phyloP scores from a whole-genome alignment of 305 asterid species.

The Salvia sclarea region DNA sequence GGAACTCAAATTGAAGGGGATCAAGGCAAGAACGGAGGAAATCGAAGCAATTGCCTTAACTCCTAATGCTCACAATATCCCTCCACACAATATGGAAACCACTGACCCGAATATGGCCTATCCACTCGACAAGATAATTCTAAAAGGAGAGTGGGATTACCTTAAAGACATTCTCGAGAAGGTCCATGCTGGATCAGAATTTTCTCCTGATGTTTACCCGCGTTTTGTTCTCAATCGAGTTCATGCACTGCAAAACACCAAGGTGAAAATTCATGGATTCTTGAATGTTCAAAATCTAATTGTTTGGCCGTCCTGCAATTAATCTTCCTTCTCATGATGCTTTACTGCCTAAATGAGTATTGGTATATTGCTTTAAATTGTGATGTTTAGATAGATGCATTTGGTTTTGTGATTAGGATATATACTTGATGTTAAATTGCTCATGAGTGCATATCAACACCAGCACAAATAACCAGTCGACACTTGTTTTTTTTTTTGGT shows the following conservation, averaged over 20 bases:
- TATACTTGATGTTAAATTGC: no score
- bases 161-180: constrained; percentile 62
- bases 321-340: background rate
- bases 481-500: no score
- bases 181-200: constrained; percentile 40
- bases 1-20: constrained; percentile 45
- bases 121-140: constrained; percentile 78
- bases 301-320: background rate
- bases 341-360: background rate
- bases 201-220: constrained; percentile 54
- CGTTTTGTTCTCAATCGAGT: constrained; percentile 73
- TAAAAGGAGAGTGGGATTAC: constrained; percentile 80
- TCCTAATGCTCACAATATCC: constrained; percentile 50
- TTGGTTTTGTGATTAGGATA: background rate
- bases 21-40: constrained; percentile 53
- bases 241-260: constrained; percentile 40
- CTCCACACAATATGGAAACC: constrained; percentile 75
- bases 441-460: no score
- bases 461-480: no score
- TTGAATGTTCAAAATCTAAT: background rate
- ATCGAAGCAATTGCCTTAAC: constrained; percentile 45
- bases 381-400: background rate
- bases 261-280: constrained; percentile 49
- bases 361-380: background rate
- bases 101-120: constrained; percentile 59